Evolutionary conservation across 2,329 filamentous ascomycete species (phyloP), one percentile per base, ranked within the genome.

Genomic region (Ophiostoma angusticollis): DNA sequence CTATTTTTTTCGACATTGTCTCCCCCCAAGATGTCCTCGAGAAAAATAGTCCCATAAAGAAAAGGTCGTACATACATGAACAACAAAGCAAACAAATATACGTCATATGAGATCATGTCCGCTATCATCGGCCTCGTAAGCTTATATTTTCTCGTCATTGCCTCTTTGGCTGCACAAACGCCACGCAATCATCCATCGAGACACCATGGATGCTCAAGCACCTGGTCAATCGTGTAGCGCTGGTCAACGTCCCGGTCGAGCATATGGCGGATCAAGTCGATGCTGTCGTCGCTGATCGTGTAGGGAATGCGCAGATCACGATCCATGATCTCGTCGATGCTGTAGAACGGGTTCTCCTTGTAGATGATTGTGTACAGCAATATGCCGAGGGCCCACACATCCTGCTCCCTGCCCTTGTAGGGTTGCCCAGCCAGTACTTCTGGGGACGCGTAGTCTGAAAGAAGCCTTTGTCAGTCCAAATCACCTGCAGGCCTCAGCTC

Each of bases 341-440:
- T 93, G 70, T 96, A 96, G 60, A 95, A 98, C 1, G 91, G 89
- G 55, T 98, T 98, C 63, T 98, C 91, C 63, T 96, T 98, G 71
- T 98, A 98, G 54, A 96, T 82, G 54, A 98, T 95, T 21, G 91
- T 98, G 65, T 98, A 98, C 12, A 98, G 74, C 19, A 98, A 72
- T 53, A 98, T 96, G 18, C 91, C 91, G 13, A 98, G 71, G 1
- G 91, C 91, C 91, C 91, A 98, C 22, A 98, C 86, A 54, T 98
- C 91, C 65, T 98, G 91, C 58, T 94, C 89, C 60, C 93, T 94
- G 54, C 91, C 91, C 49, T 82, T 76, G 61, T 98, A 98, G 13
- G 87, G 81, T 50, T 80, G 81, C 34, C 91, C 91, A 42, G 86
- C 86, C 35, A 98, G 72, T 39, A 98, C 91, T 64, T 98, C 91